Evolutionary conservation across 306 rosid species (phyloP), one percentile per base, ranked within the genome.

Genomic region (Begonia loranthoides): DNA sequence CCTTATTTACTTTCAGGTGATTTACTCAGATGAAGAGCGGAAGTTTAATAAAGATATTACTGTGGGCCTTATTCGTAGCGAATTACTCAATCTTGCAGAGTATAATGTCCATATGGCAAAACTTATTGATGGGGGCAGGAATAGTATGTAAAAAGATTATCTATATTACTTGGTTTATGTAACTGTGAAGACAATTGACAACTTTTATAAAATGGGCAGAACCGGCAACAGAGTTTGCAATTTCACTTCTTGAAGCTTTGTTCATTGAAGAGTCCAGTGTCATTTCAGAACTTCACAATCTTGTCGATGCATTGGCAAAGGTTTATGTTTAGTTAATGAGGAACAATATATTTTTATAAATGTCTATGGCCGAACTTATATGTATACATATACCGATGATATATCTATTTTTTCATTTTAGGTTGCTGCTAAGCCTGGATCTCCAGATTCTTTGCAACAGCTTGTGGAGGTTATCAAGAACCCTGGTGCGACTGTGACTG

Each of bases 31-130:
- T 17, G 99, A 92, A 70, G 99, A 92, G 58, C 81, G 96, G 49
- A 92, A 86, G 67, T 86, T 74, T 57, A 86, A 92, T 59, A 82
- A 82, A 67, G 99, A 92, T 66, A 83, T 86, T 64, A 86, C 94
- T 41, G 65, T 86, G 12, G 94, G 96, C 49, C 94, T 92, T 52
- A 80, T 92, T 34, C 80, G 71, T 39, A 83, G 84, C 66, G 99
- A 86, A 78, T 68, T 86, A 72, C 66, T 92, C 44, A 92, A 86
- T 68, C 94, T 92, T 66, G 87, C 96, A 0, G 99, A 86, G 77
- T 92, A 92, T 73, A 92, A 92, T 67, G 96, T 80, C 69, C 99
- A 92, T 51, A 78, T 92, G 88, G 96, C 96, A 45, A 92, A 92
- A 75, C 93, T 83, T 63, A 80, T 83, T 69, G 99, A 92, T 34